Evolutionary conservation across 306 rosid genomes (phyloP).

Genomic region (Gastrolobium bilobum): DNA sequence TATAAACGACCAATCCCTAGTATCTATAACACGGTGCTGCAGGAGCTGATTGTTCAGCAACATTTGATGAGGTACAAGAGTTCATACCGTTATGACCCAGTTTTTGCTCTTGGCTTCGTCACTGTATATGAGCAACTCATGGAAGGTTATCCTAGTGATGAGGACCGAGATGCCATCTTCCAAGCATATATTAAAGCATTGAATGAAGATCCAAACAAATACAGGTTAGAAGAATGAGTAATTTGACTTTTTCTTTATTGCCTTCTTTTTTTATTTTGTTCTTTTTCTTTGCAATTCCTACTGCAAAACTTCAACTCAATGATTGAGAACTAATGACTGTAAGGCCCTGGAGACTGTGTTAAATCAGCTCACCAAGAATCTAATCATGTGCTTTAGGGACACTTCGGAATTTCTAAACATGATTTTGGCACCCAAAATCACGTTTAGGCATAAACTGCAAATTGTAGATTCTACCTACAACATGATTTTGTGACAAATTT

Average conservation of each 20-base stretch:
- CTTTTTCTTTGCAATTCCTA: background rate
- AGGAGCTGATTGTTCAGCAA: conserved; percentile 97
- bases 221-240: conserved; percentile 69
- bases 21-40: conserved; percentile 87
- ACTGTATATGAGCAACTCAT: conserved; percentile 94
- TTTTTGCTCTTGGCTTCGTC: conserved; percentile 94
- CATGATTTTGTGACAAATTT: conserved; percentile 6
- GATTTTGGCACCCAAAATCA: conserved; percentile 25
- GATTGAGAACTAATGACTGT: background rate
- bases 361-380: conserved; percentile 3
- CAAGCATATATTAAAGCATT: conserved; percentile 82
- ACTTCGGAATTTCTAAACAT: background rate
- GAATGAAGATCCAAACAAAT: conserved; percentile 87
- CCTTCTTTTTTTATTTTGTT: background rate
- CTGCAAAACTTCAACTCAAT: background rate
- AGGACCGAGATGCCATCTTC: conserved; percentile 90
- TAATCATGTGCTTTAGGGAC: background rate
- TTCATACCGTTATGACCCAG: conserved; percentile 85
- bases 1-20: conserved; percentile 94
- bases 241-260: conserved; percentile 39
- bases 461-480: conserved; percentile 16
- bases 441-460: conserved; percentile 11
- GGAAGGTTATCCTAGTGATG: conserved; percentile 98
- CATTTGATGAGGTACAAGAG: conserved; percentile 94
- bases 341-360: conserved; percentile 32